Conservation (phyloP, 768 basidiomycete species). For the Dictyophora rubrovolvata region DNA sequence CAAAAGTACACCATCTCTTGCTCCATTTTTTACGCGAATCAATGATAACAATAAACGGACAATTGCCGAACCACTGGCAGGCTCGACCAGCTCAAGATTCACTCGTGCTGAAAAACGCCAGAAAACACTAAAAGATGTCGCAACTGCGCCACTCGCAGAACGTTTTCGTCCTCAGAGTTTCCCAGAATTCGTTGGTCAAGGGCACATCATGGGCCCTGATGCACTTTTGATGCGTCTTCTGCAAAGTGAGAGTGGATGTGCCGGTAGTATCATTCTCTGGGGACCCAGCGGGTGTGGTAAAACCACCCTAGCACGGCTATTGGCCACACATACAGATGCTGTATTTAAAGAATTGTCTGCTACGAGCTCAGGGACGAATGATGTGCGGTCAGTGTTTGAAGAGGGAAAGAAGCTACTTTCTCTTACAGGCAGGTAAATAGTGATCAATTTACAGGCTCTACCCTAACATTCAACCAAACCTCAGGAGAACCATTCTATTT, state of each 20-base stretch:
- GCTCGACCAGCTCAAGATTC: constrained; percentile 2
- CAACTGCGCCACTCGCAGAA: constrained; percentile 57
- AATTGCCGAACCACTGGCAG: constrained; percentile 10
- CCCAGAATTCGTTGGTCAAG: constrained; percentile 65
- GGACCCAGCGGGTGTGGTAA: constrained; percentile 72
- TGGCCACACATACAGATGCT: constrained; percentile 49
- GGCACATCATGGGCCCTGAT: constrained; percentile 46
- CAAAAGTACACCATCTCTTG: constrained; percentile 21
- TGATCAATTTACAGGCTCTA: background rate
- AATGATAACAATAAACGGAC: background rate
- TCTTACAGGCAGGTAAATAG: constrained; percentile 51
- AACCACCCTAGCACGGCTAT: constrained; percentile 64
- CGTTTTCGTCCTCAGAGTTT: constrained; percentile 54
- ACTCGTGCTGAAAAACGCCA: constrained; percentile 16
- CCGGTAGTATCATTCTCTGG: constrained; percentile 62
- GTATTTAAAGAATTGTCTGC: constrained; percentile 71
- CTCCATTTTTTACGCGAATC: constrained; percentile 31
- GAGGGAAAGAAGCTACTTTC: constrained; percentile 60
- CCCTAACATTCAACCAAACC: background rate
- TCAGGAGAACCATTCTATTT: constrained; percentile 64
- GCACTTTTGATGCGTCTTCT: constrained; percentile 47
- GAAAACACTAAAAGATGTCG: constrained; percentile 17
- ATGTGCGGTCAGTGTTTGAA: constrained; percentile 65
- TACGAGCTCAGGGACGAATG: constrained; percentile 56
- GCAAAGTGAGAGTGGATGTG: constrained; percentile 27